phyloP scores from a whole-genome alignment of 225 moss, liverwort and hornwort species.

The Sphagnum contortum region DNA sequence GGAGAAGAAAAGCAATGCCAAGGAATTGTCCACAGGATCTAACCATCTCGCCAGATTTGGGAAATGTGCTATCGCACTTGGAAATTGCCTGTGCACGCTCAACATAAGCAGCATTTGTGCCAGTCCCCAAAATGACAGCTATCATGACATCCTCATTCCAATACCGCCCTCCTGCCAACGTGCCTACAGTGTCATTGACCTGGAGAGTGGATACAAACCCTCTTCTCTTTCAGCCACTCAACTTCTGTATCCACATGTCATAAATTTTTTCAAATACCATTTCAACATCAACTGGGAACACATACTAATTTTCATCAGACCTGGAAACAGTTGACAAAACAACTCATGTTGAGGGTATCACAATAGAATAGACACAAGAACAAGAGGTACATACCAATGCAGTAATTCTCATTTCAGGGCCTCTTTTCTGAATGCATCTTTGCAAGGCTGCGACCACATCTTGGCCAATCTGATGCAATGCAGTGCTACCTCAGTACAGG shows the following conservation, averaged over 20 bases:
- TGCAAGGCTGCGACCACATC: constrained; percentile 60
- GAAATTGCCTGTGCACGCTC: constrained; percentile 58
- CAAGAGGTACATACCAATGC: constrained; percentile 34
- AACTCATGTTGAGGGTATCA: no score
- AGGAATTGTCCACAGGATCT: background rate
- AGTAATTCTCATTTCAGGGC: constrained; percentile 46
- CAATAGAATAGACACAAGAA: no score
- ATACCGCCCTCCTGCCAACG: constrained; percentile 73
- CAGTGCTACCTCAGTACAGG: no score
- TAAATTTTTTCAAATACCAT: no score
- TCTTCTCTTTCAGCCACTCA: no score
- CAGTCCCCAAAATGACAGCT: constrained; percentile 75
- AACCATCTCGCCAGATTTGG: constrained; percentile 54
- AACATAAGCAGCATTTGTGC: constrained; percentile 74
- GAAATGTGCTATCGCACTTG: constrained; percentile 45
- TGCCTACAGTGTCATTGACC: constrained; percentile 73
- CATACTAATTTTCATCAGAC: no score
- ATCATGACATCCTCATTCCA: constrained; percentile 74
- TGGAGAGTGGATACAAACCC: constrained; percentile 10
- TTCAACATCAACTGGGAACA: no score
- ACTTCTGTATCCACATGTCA: no score
- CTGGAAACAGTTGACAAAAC: no score
- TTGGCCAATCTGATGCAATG: constrained; percentile 36
- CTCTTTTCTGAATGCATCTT: constrained; percentile 41
- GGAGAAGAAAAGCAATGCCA: no score